Evolutionary conservation across 2,329 filamentous ascomycete genomes (phyloP).

Genomic region (Trematosphaeria pertusa): DNA sequence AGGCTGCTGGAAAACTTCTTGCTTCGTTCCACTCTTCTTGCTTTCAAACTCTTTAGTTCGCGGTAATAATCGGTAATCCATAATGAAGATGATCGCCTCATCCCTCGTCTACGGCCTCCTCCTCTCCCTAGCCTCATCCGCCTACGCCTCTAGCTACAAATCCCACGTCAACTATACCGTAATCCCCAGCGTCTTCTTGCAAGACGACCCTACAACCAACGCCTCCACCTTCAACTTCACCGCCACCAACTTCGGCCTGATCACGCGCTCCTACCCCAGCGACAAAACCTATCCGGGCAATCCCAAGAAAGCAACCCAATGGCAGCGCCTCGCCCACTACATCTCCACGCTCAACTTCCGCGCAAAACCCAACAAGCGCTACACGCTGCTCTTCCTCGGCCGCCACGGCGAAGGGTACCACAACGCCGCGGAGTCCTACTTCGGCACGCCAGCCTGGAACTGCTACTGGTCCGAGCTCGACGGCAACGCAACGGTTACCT

Average conservation of each 20-base stretch:
- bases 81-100: too few species aligned
- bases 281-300: constrained; percentile 52
- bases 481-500: constrained; percentile 68
- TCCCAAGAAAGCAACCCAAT: constrained; percentile 60
- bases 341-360: constrained; percentile 62
- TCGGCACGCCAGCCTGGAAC: constrained; percentile 74
- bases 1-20: too few species aligned
- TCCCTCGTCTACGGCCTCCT: too few species aligned
- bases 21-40: too few species aligned
- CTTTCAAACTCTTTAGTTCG: too few species aligned
- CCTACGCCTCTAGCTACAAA: constrained; percentile 6
- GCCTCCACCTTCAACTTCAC: constrained; percentile 59
- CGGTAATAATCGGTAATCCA: too few species aligned
- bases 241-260: constrained; percentile 67
- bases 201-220: constrained; percentile 66
- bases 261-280: constrained; percentile 67
- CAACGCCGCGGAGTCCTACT: constrained; percentile 70
- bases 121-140: constrained; percentile 6
- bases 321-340: constrained; percentile 69
- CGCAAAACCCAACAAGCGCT: constrained; percentile 56
- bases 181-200: constrained; percentile 68
- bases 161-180: constrained; percentile 65
- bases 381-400: constrained; percentile 72
- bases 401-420: constrained; percentile 74
- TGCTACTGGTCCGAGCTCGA: constrained; percentile 71